Base-by-base conservation (phyloP, 495 filamentous ascomycete species). In the Podospora comata region DNA sequence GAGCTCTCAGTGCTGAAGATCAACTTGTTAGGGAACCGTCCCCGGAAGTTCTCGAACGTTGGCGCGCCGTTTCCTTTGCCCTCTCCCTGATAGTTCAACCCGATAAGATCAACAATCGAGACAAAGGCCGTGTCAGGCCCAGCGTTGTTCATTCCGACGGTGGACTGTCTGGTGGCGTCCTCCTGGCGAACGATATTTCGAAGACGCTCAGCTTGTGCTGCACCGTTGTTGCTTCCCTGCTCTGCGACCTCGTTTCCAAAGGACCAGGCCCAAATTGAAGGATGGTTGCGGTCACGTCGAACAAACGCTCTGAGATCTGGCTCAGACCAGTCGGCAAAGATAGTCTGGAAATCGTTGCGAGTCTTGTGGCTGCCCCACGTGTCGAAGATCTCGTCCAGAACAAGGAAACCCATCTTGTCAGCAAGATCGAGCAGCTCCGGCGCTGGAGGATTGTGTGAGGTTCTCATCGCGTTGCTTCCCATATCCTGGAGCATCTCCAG, bases 351-450 rank as follows among this genome's bases (percentile, higher is more conserved):
- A 68, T 85, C 82, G 66, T 83, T 81, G 2, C 34, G 62, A 1
- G 71, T 78, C 71, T 85, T 85, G n/a, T 58, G 27, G 18, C 30
- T 64, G 27, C 68, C 71, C 84, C 83, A 85, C 54, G 63, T 70
- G 67, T 85, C 84, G 71, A 85, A 84, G 44, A 82, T 80, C 66
- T 84, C 82, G 68, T 83, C 80, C 15, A 89, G 70, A 1, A 90
- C 79, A 75, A 90, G 76, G 48, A 90, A 74, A 0, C 87, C 88
- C 72, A 86, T 77, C 11, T 74, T 75, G 72, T 89, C 86, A 5
- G 87, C 84, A 0, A 90, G 71, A 5, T 85, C 79, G 44, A 88
- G 85, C 2, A 89, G 68, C 62, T 86, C 85, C 0, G 86, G 83
- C 9, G 81, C 79, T 0, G 82, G 81, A 20, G 82, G 82, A 64